A percentile compares a stretch with the other conserved stretches of the same genome.
Evolutionary conservation across 2,329 filamentous ascomycete species (phyloP).

Genomic region (Fusarium falciforme): DNA sequence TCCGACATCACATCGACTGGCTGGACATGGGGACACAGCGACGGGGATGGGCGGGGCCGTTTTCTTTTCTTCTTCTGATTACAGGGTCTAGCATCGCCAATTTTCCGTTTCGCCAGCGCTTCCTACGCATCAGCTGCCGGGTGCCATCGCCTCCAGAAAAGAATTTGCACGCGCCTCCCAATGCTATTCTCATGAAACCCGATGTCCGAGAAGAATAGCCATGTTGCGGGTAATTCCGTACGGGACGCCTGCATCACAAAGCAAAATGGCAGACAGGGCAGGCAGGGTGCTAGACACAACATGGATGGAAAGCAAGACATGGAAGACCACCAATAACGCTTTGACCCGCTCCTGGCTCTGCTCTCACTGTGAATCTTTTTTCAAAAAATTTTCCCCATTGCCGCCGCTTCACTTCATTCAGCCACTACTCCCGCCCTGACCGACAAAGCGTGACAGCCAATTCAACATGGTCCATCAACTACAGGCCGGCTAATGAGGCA

Average conservation of each 20-base stretch:
- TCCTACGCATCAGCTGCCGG: not conserved
- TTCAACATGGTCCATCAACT: slow-evolving; percentile 13
- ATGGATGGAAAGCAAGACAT: not conserved
- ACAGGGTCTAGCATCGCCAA: slow-evolving; percentile 9
- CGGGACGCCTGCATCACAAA: slow-evolving; percentile 1
- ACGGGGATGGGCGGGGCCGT: slow-evolving; percentile 5
- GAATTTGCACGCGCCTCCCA: not conserved
- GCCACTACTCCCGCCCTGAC: slow-evolving; percentile 26
- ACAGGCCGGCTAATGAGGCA: slow-evolving; percentile 23
- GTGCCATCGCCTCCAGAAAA: not conserved
- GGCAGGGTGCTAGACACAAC: not conserved
- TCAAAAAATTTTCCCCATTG: not conserved
- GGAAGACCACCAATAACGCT: slow-evolving; percentile 13
- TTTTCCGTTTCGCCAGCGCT: slow-evolving; percentile 3
- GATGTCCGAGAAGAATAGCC: not conserved
- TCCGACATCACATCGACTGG: not conserved
- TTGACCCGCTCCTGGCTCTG: slow-evolving; percentile 20
- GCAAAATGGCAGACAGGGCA: not conserved
- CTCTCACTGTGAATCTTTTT: not conserved
- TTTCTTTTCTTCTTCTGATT: slow-evolving; percentile 13
- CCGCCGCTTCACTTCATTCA: slow-evolving; percentile 14
- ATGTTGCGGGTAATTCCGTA: not conserved
- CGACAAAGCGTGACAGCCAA: slow-evolving; percentile 30
- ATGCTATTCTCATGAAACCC: not conserved
- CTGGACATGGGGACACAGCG: slow-evolving; percentile 4